Evolutionary conservation across 2,329 filamentous ascomycete genomes (phyloP).

Genomic region (Juglanconis oblonga): DNA sequence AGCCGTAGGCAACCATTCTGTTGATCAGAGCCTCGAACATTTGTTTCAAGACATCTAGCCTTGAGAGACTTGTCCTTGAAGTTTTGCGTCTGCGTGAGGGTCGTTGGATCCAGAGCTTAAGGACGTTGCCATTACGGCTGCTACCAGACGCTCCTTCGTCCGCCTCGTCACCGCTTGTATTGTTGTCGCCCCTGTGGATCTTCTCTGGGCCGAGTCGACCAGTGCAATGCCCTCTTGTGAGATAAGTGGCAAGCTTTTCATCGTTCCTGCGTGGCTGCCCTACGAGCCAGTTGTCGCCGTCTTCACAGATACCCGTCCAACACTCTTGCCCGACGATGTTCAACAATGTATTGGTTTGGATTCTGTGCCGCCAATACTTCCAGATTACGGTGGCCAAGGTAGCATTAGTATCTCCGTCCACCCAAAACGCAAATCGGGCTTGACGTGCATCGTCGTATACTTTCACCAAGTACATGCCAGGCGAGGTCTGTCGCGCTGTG

Average conservation of each 20-base stretch:
- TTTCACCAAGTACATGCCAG: constrained; percentile 6
- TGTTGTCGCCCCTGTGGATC: background rate
- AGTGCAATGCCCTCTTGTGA: background rate
- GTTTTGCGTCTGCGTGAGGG: too few species aligned
- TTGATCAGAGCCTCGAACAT: constrained; percentile 9
- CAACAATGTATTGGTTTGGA: too few species aligned
- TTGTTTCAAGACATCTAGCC: constrained; percentile 5
- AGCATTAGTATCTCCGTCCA: background rate
- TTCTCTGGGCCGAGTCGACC: background rate
- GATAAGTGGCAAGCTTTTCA: too few species aligned
- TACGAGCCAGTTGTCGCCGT: background rate
- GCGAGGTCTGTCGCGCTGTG: background rate
- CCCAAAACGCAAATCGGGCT: background rate
- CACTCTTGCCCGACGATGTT: too few species aligned
- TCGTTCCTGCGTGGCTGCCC: too few species aligned
- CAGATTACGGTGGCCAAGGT: background rate
- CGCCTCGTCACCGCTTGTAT: background rate
- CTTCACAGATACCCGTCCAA: too few species aligned
- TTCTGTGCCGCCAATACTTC: constrained; percentile 1
- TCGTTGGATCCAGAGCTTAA: background rate
- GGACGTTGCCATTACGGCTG: background rate
- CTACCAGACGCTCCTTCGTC: background rate
- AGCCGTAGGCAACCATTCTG: constrained; percentile 8
- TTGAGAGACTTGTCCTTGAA: background rate
- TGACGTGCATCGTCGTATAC: background rate